Evolutionary conservation across 2,329 filamentous ascomycete genomes (phyloP).

Genomic region (Tolypocladium sp.): DNA sequence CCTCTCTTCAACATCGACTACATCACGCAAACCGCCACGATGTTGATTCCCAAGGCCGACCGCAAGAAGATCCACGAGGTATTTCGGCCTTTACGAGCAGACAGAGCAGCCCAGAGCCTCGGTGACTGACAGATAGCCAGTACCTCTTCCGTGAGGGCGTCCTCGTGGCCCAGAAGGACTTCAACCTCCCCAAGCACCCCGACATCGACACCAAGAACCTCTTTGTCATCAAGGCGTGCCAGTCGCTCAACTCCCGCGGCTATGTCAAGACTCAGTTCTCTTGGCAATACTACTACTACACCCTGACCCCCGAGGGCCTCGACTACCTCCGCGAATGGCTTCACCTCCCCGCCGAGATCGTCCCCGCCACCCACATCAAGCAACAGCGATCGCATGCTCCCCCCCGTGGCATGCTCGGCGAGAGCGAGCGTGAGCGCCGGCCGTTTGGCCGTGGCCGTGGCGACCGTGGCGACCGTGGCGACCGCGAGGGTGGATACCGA

Average conservation of each 20-base stretch:
- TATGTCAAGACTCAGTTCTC: slow-evolving; percentile 99
- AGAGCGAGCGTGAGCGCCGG: slow-evolving; percentile 71
- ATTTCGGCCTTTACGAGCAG: slow-evolving; percentile 12
- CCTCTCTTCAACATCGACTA: slow-evolving; percentile 41
- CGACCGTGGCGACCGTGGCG: slow-evolving; percentile 57
- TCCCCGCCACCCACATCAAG: slow-evolving; percentile 99
- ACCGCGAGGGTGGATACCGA: slow-evolving; percentile 85
- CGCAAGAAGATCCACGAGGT: slow-evolving; percentile 99
- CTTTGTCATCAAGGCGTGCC: slow-evolving; percentile 96
- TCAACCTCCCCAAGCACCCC: slow-evolving; percentile 93
- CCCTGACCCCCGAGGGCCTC: slow-evolving; percentile 97
- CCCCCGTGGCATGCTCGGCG: slow-evolving; percentile 96
- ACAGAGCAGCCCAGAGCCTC: neutral
- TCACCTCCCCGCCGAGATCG: slow-evolving; percentile 98
- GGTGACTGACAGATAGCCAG: slow-evolving; percentile 32
- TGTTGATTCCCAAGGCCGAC: slow-evolving; percentile 99
- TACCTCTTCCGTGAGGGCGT: slow-evolving; percentile 94
- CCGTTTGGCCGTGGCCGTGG: slow-evolving; percentile 75
- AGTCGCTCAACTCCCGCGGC: slow-evolving; percentile 95
- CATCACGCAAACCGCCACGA: slow-evolving; percentile 50
- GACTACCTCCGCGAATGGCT: slow-evolving; percentile 99
- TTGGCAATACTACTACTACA: slow-evolving; percentile 99
- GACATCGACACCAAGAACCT: slow-evolving; percentile 99
- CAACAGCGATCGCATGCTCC: slow-evolving; percentile 98
- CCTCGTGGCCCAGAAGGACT: slow-evolving; percentile 99